Conservation (phyloP, 177 flowering plant genomes). For the Vitis hybrid region DNA sequence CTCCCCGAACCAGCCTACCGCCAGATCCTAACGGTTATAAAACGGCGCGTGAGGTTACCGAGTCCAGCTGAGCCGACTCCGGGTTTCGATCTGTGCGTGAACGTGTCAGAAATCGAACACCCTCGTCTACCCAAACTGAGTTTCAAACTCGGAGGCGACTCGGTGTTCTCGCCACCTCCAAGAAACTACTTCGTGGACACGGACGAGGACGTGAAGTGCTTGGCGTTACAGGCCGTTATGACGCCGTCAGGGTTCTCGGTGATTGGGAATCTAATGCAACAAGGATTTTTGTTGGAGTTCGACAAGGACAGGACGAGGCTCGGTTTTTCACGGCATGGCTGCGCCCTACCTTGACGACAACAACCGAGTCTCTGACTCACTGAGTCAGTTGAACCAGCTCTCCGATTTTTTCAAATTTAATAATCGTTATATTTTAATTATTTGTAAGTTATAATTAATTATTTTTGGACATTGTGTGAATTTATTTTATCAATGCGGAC, state of each 20-base stretch:
- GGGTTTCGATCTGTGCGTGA: constrained; percentile 62
- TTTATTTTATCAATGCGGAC: not conserved
- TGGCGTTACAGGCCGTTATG: constrained; percentile 60
- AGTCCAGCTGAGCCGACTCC: constrained; percentile 26
- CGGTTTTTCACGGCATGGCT: constrained; percentile 68
- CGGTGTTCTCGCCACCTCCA: constrained; percentile 58
- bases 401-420: not conserved
- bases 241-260: constrained; percentile 46
- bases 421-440: not conserved
- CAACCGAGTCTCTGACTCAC: constrained; percentile 10
- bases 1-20: constrained; percentile 53
- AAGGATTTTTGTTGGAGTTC: constrained; percentile 72
- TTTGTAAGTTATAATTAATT: not conserved
- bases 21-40: constrained; percentile 38
- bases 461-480: constrained; percentile 2
- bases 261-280: constrained; percentile 81
- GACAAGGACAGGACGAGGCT: constrained; percentile 55
- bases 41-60: constrained; percentile 40
- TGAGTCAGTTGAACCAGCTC: constrained; percentile 8
- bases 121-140: constrained; percentile 53
- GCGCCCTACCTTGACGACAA: constrained; percentile 30
- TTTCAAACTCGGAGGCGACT: constrained; percentile 47
- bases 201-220: constrained; percentile 49
- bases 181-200: constrained; percentile 65
- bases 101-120: constrained; percentile 36